Evolutionary conservation across 768 basidiomycete genomes (phyloP), one percentile per base, ranked within the genome.

Genomic region (Xerocomellus amylosporus): DNA sequence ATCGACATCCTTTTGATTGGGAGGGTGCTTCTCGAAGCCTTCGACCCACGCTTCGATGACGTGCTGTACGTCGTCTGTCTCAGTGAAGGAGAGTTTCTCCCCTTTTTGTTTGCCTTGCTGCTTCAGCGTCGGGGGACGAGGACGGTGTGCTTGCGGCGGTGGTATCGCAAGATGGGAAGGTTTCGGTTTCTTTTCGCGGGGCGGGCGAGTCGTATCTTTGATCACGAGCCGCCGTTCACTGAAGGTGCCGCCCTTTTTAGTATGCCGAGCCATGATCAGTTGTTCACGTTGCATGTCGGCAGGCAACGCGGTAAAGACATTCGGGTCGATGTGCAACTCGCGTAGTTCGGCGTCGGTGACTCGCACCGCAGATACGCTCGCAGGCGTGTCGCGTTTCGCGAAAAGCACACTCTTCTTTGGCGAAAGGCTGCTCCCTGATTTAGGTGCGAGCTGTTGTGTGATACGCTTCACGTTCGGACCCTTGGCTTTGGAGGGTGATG

Each of bases 1-100:
- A 22, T 86, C 83, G 2, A 93, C 76, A 60, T 97, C 94, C 67
- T 79, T 82, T 58, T 75, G 73, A 55, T 85, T 84, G 38, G 93
- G 93, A n/a, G 77, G 78, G 60, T 77, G 75, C 42, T 79, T 75
- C 46, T 71, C 70, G 55, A 88, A 86, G 2, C 76, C 71, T 42
- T 80, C 75, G 8, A 98, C 83, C 94, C 94, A 98, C 34, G 75
- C 67, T 58, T 85, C 85, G 38, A 98, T 77, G 20, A 87, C 77
- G 5, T 70, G 70, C 69, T 91, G 84, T 14, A 98, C 79, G 56
- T 93, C 91, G 24, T 80, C 80, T 20, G 84, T 79, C 62, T 88
- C 84, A 13, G 78, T 79, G 48, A 86, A 84, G 44, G 74, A 70
- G 37, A 84, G 55, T 63, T 83, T 85, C 68, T 83, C 79, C 24